phyloP scores from a whole-genome alignment of 441 rosid species.

The Gossypium schwendimanii region DNA sequence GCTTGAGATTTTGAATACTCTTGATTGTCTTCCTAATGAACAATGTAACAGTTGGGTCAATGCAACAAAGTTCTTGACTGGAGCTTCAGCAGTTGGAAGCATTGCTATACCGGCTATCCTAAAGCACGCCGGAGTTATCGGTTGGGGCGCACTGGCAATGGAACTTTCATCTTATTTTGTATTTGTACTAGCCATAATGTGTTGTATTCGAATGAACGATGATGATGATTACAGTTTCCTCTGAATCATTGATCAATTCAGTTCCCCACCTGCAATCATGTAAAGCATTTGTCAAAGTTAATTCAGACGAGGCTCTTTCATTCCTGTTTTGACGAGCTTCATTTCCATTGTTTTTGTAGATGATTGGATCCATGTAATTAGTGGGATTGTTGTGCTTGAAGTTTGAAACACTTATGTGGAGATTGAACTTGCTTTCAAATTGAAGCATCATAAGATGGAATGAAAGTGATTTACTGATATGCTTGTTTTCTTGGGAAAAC shows the following conservation, averaged over 20 bases:
- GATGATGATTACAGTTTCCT: slow-evolving; percentile 49
- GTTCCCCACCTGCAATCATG: neutral
- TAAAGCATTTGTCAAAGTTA: neutral
- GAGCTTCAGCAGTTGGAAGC: slow-evolving; percentile 88
- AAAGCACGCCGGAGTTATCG: slow-evolving; percentile 82
- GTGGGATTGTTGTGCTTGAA: neutral
- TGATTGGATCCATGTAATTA: neutral
- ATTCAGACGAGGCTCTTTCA: neutral
- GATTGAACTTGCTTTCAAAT: neutral
- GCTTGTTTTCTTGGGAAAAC: neutral
- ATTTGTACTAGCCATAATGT: slow-evolving; percentile 61
- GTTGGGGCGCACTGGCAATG: slow-evolving; percentile 89
- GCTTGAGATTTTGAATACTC: neutral
- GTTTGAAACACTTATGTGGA: neutral
- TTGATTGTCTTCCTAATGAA: neutral
- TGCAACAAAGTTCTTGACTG: slow-evolving; percentile 85
- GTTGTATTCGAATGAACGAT: slow-evolving; percentile 41
- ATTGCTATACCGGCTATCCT: slow-evolving; percentile 84
- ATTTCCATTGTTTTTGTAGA: slow-evolving; percentile 1
- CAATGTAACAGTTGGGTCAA: slow-evolving; percentile 59
- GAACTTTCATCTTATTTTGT: slow-evolving; percentile 75
- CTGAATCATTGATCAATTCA: slow-evolving; percentile 20
- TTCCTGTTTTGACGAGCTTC: slow-evolving; percentile 2
- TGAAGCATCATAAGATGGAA: neutral
- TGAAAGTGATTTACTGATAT: neutral